Percentiles rank a stretch among this genome's conserved stretches.
These are phyloP conservation scores for Coniochaeta ligniaria DNA, from an alignment of 2,329 filamentous ascomycete genomes.

Conservation along the genomic window DNA sequence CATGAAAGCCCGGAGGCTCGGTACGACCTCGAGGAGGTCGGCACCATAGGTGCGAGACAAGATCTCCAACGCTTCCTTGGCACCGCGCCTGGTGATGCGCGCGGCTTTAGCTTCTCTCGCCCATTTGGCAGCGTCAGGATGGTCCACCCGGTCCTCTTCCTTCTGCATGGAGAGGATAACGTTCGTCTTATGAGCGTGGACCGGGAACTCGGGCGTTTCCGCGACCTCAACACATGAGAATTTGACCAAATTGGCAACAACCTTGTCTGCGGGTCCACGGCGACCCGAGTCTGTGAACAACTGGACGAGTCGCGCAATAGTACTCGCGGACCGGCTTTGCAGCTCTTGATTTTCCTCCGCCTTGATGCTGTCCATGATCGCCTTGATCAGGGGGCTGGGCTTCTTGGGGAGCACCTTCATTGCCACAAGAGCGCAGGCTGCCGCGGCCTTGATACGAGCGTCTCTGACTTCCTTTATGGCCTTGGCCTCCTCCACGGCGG, in stretches of 20 bases:
- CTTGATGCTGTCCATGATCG: conserved; percentile 97
- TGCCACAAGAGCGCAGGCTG: conserved; percentile 82
- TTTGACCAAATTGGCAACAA: conserved; percentile 91
- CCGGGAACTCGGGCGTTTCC: conserved; percentile 90
- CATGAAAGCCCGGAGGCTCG: conserved; percentile 74
- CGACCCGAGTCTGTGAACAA: conserved; percentile 76
- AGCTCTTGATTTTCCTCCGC: conserved; percentile 85
- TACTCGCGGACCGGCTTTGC: conserved; percentile 77
- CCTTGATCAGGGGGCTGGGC: conserved; percentile 86
- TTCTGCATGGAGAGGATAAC: conserved; percentile 91
- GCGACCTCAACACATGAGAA: conserved; percentile 97
- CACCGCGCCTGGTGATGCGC: conserved; percentile 82
- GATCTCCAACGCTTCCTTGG: conserved; percentile 89
- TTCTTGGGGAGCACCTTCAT: conserved; percentile 87
- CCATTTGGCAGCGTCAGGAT: conserved; percentile 83
- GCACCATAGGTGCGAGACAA: conserved; percentile 73
- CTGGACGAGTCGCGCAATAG: conserved; percentile 78
- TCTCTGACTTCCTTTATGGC: conserved; percentile 75
- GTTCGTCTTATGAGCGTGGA: conserved; percentile 70
- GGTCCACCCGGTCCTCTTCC: conserved; percentile 91
- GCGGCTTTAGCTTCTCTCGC: conserved; percentile 85
- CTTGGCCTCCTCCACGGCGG: conserved; percentile 74
- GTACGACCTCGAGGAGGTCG: conserved; percentile 72
- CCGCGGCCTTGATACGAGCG: conserved; percentile 76
- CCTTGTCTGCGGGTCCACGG: conserved; percentile 84